Evolutionary conservation across 2,329 filamentous ascomycete species (phyloP), one percentile per base, ranked within the genome.

Genomic region (Stagonosporopsis tanaceti): DNA sequence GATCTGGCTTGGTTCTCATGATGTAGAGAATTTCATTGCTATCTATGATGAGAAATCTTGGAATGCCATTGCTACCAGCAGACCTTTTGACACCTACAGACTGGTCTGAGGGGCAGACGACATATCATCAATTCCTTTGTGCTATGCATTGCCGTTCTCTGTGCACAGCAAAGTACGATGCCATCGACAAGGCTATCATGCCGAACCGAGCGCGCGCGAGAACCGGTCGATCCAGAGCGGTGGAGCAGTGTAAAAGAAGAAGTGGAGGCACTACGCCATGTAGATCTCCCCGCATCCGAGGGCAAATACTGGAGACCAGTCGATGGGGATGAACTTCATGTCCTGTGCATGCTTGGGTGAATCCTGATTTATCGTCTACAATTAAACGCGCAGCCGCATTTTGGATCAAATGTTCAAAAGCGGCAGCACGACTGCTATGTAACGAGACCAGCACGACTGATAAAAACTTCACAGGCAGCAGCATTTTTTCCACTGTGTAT

Each of bases 1-100:
- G 40, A 41, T 7, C 24, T 34, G 32, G n/a, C 12, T 28, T 30
- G 24, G 25, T 45, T 25, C 30, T 12, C 34, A 51, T 38, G 32
- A 30, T 38, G 48, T 51, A 44, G 22, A 45, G 37, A 38, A 28
- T 44, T 38, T 22, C 24, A 38, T 51, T 42, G 22, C 48, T 50
- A 34, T 34, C 14, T n/a, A 24, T 38, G 30, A 38, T 45, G 11
- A 34, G 12, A 25, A 25, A 14, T 34, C 5, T n/a, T n/a, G 32
- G 32, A 14, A 15, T 34, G 7, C 11, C 1, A 3, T 32, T 32
- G 30, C 30, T 32, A 12, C 11, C 30, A 12, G 11, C 11, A 14
- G 11, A 14, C 30, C 3, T 32, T 14, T 32, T 20, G 20, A 20
- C 20, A 9, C 25, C 25, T 4, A 34, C 32, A 34, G 32, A 34